Base-by-base conservation (phyloP, 345 rosid genomes). In the Dovyalis caffra region DNA sequence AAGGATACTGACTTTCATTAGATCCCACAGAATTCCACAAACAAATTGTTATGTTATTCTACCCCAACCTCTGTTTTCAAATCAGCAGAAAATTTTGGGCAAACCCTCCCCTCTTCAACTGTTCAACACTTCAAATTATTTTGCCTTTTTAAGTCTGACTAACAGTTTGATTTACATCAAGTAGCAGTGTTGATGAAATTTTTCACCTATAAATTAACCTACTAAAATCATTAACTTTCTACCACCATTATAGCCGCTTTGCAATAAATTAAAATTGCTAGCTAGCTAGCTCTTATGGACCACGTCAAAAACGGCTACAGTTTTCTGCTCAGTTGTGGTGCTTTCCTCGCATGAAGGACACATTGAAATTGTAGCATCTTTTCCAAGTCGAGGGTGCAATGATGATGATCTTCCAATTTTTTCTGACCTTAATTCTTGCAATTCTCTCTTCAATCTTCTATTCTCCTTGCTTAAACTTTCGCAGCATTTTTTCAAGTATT, bases 381-480 rank as follows among this genome's bases (percentile, higher is more conserved):
- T 71, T 15, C 76, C 71, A 53, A 31, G 43, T 15, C 56, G 71
- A 64, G 69, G 16, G 2, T 29, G 11, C 21, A 37, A 61, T 2
- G 34, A 33, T 0, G 64, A 31, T 21, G 65, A 35, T 38, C 28
- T 25, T 56, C 64, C 70, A 16, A 7, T 10, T 64, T 40, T 65
- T 16, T n/a, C 74, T 7, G 80, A 76, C 37, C 80, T 69, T 47
- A 85, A 8, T 58, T 87, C 85, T 31, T 85, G 81, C 74, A 87
- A 15, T 74, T 85, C 86, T 65, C 70, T 87, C 83, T 80, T 77
- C 80, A 87, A 57, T 66, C 84, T 82, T 57, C 49, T 72, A 73
- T 87, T 87, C 67, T 83, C 87, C 1, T 78, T 66, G 38, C 74
- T 83, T 67, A 87, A 72, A 12, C 72, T 78, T 60, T 87, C 85